Evolutionary conservation across 305 asterid species (phyloP), one percentile per base, ranked within the genome.

Genomic region (Nicotiana rustica): DNA sequence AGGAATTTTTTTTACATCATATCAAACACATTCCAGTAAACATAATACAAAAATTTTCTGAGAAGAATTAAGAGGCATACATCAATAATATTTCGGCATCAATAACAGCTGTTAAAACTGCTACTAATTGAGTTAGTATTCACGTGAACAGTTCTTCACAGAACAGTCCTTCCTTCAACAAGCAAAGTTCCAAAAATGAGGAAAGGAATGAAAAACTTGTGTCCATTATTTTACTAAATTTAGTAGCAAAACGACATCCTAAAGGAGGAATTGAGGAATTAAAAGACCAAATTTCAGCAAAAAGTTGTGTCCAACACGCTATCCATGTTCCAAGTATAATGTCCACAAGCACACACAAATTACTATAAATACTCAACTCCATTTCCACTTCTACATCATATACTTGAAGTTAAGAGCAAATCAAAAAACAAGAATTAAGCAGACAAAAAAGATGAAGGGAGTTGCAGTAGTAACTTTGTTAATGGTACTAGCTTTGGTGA

Each of bases 381-480:
- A 49, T 52, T 17, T 29, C 65, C 29, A 14, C 80, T 25, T 49
- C 44, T 10, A 44, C 59, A 47, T n/a, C 64, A 57, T 1, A 33
- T 4, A 44, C 79, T 14, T 49, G 14, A 21, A 49, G 5, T 44
- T 2, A 6, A 70, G 25, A 25, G 25, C 25, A 25, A 25, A 25
- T 25, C 25, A 44, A 69, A 47, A 44, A 68, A 68, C 13, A 36
- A 68, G 2, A 10, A 19, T 9, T 10, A 18, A 13, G 2, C 44
- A n/a, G 7, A 0, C 8, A 14, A 17, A 47, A 21, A 81, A 33
- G 1, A 86, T 86, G 91, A 89, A 88, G 81, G 89, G 87, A 77
- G 75, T 84, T 81, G 83, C 77, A 0, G 84, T 75, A 6, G 33
- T 68, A 9, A 25, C 82, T 67, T 38, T 85, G 87, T 62, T 82